Evolutionary conservation across 495 filamentous ascomycete species (phyloP), one percentile per base, ranked within the genome.

Genomic region (Penicillium coprophilum): DNA sequence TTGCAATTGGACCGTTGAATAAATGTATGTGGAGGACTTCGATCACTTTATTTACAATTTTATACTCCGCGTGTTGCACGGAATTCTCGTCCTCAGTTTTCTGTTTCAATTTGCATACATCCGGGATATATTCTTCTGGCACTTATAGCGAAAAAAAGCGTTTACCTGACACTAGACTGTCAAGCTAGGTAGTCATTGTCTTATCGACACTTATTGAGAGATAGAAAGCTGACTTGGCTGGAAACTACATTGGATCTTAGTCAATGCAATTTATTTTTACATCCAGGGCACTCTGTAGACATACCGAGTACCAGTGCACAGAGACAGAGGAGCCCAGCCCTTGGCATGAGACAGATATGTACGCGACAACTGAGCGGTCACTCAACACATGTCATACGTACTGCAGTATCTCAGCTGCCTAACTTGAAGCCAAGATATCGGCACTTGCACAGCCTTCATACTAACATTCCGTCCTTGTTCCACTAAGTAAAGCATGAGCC

Each of bases 371-470:
- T 31, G 27, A 43, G 50, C 38, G 28, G n/a, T 5, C 41, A 52
- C 47, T 23, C 15, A 15, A n/a, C 31, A 38, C 20, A 31, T 38
- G 19, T 50, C 19, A 36, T 28, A 20, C 34, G 17, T 17, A 9
- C 24, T 1, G 3, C 23, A 40, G 41, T 39, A 52, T 44, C 24
- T 20, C 27, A 27, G 41, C 27, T 52, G 50, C 50, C 50, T 52
- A 24, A 40, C 21, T 31, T 21, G 21, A 20, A 19, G 49, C 49
- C 24, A 52, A 52, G 27, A 32, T 21, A 17, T 27, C 50, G 24
- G 38, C 27, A 27, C 50, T 52, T 52, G 36, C 27, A n/a, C 38
- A 43, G 38, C 50, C 28, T 27, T 19, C 12, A 27, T 8, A 1
- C 17, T 17, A 24, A 21, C 8, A 28, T 27, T 10, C 20, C 9